A percentile compares a stretch with the other conserved stretches of the same genome.
Conservation (phyloP, 75 land plant genomes). For the Sequoia sempervirens region DNA sequence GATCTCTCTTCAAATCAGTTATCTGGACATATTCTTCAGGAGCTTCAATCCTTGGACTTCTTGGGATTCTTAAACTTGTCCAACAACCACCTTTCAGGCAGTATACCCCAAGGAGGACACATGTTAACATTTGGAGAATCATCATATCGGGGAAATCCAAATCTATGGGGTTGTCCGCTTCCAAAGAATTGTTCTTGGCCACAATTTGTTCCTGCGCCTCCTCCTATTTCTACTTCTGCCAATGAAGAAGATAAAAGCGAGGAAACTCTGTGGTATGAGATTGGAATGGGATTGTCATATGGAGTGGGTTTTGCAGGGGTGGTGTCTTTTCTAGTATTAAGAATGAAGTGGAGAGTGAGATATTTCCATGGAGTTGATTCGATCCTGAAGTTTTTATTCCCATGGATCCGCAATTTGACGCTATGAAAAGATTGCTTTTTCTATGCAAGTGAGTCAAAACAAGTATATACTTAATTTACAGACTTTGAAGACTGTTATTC, state of each 20-base stretch:
- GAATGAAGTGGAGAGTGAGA: background rate
- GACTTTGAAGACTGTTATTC: no score
- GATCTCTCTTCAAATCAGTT: background rate
- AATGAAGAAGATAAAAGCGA: background rate
- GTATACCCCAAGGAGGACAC: background rate
- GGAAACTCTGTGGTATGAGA: background rate
- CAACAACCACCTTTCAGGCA: background rate
- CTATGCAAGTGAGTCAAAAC: no score
- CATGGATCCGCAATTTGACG: background rate
- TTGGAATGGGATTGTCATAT: background rate
- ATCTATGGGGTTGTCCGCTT: background rate
- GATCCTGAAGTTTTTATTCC: background rate
- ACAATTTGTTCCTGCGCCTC: background rate
- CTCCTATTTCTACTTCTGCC: background rate
- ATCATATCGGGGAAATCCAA: background rate
- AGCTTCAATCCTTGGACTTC: background rate
- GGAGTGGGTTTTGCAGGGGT: background rate
- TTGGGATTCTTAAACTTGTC: background rate
- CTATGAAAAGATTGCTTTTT: background rate
- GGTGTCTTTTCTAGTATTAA: background rate
- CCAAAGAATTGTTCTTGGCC: background rate
- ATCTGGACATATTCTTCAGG: background rate
- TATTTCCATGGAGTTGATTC: background rate
- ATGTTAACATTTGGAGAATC: background rate
- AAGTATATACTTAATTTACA: no score